These are phyloP conservation scores for Euclidium syriacum DNA, from an alignment of 345 rosid genomes.

Conservation along the genomic window DNA sequence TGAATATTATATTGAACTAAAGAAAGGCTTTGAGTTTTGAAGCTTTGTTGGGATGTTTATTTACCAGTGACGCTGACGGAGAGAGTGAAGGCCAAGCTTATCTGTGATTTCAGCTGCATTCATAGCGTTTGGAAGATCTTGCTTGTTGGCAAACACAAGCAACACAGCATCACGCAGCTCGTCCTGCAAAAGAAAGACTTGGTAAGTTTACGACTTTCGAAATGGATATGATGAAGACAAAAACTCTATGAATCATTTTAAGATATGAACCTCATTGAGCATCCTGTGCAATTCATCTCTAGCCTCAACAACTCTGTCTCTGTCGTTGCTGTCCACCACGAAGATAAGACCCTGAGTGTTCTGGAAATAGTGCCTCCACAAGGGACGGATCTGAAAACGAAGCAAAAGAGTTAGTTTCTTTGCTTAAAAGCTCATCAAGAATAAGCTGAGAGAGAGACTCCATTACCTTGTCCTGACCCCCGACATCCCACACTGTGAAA, in stretches of 20 bases:
- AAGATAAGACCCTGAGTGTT: constrained; percentile 86
- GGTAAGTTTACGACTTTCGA: background rate
- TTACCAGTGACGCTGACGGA: constrained; percentile 83
- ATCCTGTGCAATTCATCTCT: constrained; percentile 77
- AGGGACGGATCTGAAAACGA: constrained; percentile 54
- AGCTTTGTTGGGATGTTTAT: background rate
- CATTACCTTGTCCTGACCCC: constrained; percentile 89
- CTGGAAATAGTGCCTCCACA: constrained; percentile 78
- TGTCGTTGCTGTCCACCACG: constrained; percentile 83
- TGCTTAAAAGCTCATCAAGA: background rate
- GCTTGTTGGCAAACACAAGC: constrained; percentile 83
- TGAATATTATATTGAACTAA: background rate
- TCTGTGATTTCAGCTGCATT: constrained; percentile 83
- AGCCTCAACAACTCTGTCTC: constrained; percentile 50
- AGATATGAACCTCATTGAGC: constrained; percentile 56
- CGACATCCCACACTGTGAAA: constrained; percentile 67
- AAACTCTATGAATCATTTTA: background rate
- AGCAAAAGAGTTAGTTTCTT: background rate
- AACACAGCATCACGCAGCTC: constrained; percentile 93
- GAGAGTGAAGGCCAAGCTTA: constrained; percentile 81
- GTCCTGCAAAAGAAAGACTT: constrained; percentile 37
- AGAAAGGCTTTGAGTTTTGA: background rate
- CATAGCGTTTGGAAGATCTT: constrained; percentile 89
- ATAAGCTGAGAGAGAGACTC: background rate
- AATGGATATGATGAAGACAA: background rate